Base-by-base conservation (phyloP, 345 rosid species). In the Brassica carinata region DNA sequence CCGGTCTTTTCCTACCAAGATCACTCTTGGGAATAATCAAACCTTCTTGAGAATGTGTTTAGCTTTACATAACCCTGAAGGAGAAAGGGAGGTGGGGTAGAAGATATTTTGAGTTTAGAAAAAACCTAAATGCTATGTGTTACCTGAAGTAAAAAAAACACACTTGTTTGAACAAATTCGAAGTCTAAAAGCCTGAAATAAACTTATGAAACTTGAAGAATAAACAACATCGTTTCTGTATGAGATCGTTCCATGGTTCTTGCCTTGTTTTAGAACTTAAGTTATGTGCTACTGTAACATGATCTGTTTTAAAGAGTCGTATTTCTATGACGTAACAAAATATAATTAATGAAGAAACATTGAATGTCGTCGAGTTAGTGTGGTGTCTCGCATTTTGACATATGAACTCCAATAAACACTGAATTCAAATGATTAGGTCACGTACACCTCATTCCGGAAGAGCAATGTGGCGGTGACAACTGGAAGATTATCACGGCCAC, bases 1-100 rank as follows among this genome's bases (percentile, higher is more conserved):
- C 45, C 87, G 89, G 68, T 83, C 86, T 8, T 87, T 87, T 73
- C 84, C 85, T 2, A 83, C 88, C 29, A 63, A 75, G 10, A 78
- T 85, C 29, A 67, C 77, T 15, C 81, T 83, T 43, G 84, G 83
- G 5, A 85, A 85, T 64, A 83, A 78, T 0, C 43, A 71, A 53
- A 77, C 83, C 2, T 3, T 79, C 7, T 34, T 9, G 57, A 10
- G 13, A 71, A 33, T 72, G 65, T 72, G 75, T 36, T 59, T 72
- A 26, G 27, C 14, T 51, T 71, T 13, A 23, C 34, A 23, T 68
- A 68, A 23, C 57, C 13, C 2, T 57, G 27, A 19, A 23, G 1
- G 31, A 19, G 33, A 5, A 29, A 23, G 8, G 29, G 58, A 45
- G 73, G 27, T 45, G 59, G 29, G 18, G 23, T 69, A 33, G 27